Percentiles rank a stretch among this genome's conserved stretches.
phyloP scores from a whole-genome alignment of 2,329 filamentous ascomycete species.

The Albifimbria verrucaria region DNA sequence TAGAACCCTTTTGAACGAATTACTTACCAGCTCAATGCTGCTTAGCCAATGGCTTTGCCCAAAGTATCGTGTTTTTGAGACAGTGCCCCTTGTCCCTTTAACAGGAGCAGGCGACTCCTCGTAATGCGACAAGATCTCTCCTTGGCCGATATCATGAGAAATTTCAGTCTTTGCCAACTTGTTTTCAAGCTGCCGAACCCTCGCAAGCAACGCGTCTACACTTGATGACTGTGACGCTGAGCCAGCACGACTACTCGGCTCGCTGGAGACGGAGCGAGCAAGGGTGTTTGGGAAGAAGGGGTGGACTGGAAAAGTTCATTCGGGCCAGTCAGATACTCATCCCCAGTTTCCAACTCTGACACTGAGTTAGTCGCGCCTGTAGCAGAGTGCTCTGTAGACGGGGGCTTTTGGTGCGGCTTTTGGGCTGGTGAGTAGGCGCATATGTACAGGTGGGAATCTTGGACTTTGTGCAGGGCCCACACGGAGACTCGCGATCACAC shows the following conservation, averaged over 20 bases:
- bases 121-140: constrained; percentile 1
- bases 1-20: neutral
- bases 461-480: constrained; percentile 36
- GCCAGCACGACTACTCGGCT: constrained; percentile 19
- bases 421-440: constrained; percentile 30
- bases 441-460: constrained; percentile 55
- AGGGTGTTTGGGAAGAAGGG: constrained; percentile 3
- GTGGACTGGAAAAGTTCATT: constrained; percentile 5
- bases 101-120: constrained; percentile 13
- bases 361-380: too few species aligned
- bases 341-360: too few species aligned
- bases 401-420: constrained; percentile 19
- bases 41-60: constrained; percentile 52
- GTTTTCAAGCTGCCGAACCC: constrained; percentile 41
- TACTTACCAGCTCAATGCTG: constrained; percentile 36
- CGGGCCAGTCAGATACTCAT: too few species aligned
- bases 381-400: too few species aligned
- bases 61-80: constrained; percentile 43
- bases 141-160: constrained; percentile 13
- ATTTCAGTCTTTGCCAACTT: constrained; percentile 30
- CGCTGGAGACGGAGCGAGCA: constrained; percentile 17
- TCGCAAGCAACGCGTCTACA: constrained; percentile 31
- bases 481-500: constrained; percentile 58
- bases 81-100: constrained; percentile 21
- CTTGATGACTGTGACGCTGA: constrained; percentile 21